These are phyloP conservation scores for Chlorella vulgaris DNA, from an alignment of 139 green algal species.

Conservation along the genomic window DNA sequence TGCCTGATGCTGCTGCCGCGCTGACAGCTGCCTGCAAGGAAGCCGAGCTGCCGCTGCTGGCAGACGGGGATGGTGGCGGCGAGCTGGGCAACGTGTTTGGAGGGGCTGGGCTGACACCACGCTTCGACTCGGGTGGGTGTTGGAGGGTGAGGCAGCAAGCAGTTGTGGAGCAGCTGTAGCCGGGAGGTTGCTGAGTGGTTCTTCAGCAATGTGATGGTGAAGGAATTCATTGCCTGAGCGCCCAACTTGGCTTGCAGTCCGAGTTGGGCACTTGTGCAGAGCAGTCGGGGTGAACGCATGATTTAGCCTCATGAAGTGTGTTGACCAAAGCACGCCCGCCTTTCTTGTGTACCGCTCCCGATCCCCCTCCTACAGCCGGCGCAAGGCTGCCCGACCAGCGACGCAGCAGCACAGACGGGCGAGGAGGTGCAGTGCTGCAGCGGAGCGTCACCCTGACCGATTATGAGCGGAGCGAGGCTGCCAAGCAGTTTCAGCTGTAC, in stretches of 20 bases:
- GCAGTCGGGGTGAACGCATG: too few species aligned
- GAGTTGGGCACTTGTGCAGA: too few species aligned
- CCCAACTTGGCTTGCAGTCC: too few species aligned
- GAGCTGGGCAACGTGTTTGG: conserved; percentile 40
- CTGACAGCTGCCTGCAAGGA: conserved; percentile 49
- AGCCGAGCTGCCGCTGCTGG: conserved; percentile 39
- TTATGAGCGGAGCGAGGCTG: conserved; percentile 4
- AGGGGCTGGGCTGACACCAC: not conserved
- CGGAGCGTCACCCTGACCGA: not conserved
- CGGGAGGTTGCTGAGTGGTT: too few species aligned
- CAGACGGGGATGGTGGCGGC: not conserved
- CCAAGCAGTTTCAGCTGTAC: conserved; percentile 26
- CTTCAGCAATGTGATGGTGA: too few species aligned
- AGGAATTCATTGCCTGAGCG: too few species aligned
- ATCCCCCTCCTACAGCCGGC: not conserved
- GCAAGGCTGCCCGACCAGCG: not conserved
- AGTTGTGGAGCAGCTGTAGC: not conserved
- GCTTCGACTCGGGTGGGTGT: not conserved
- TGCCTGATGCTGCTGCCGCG: conserved; percentile 66
- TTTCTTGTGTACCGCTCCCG: not conserved
- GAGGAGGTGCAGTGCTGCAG: not conserved
- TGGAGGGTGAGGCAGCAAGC: not conserved
- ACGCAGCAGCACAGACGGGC: not conserved
- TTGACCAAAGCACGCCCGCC: not conserved
- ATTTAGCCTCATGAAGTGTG: not conserved